Conservation (phyloP, 2,329 filamentous ascomycete genomes). For the Chlorencoelia australis region DNA sequence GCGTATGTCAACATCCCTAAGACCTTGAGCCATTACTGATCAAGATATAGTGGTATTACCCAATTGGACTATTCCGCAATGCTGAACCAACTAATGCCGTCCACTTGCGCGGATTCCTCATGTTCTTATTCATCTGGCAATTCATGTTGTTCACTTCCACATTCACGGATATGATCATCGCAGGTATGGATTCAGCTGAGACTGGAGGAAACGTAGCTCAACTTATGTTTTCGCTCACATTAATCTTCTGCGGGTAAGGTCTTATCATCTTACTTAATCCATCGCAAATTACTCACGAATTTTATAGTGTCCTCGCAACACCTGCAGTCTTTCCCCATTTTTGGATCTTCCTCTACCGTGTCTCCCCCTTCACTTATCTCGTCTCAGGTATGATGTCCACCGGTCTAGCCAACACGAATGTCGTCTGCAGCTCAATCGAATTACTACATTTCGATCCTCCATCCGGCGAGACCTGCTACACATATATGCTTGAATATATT, state of each 20-base stretch:
- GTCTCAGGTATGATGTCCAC: conserved; percentile 62
- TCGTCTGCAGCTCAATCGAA: conserved; percentile 62
- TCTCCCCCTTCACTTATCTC: conserved; percentile 76
- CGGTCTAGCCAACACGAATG: conserved; percentile 56
- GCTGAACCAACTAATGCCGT: conserved; percentile 51
- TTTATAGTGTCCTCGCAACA: conserved; percentile 52
- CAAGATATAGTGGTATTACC: conserved; percentile 88
- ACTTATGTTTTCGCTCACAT: conserved; percentile 59
- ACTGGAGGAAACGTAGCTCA: conserved; percentile 69
- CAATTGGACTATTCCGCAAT: conserved; percentile 61
- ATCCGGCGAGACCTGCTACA: conserved; percentile 43
- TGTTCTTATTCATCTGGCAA: conserved; percentile 66
- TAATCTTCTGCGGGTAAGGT: conserved; percentile 55
- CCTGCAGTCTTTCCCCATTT: conserved; percentile 57
- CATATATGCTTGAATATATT: conserved; percentile 48
- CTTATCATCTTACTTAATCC: not conserved
- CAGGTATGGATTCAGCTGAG: conserved; percentile 65
- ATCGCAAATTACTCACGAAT: not conserved
- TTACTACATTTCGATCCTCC: conserved; percentile 56
- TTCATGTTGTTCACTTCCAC: conserved; percentile 77
- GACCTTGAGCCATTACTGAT: too few species aligned
- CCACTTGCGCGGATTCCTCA: conserved; percentile 60
- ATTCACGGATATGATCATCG: conserved; percentile 70
- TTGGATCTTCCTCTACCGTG: conserved; percentile 80
- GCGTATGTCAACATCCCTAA: too few species aligned